phyloP scores from a whole-genome alignment of 2,329 filamentous ascomycete species.

The Sarocladium brachiariae region DNA sequence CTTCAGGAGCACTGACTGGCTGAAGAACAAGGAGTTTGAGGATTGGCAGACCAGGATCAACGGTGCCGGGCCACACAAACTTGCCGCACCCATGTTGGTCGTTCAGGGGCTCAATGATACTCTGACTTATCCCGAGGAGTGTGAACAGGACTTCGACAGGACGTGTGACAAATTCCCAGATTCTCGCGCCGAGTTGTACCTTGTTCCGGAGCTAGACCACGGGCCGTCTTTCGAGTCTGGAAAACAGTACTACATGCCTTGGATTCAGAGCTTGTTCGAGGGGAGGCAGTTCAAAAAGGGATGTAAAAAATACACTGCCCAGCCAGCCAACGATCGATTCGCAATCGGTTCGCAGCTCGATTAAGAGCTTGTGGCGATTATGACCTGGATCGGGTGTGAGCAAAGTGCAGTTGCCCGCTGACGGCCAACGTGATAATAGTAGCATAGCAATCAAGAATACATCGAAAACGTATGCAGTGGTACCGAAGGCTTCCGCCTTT shows the following conservation, averaged over 20 bases:
- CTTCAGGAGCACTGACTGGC: slow-evolving; percentile 14
- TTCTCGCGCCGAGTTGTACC: neutral
- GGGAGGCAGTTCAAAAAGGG: neutral
- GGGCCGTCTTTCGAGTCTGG: neutral
- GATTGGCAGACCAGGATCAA: slow-evolving; percentile 11
- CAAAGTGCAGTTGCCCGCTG: too few relatives aligned
- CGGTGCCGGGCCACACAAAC: slow-evolving; percentile 14
- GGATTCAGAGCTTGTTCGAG: neutral
- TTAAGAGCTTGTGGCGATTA: neutral
- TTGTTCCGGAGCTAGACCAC: neutral
- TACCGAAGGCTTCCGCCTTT: too few relatives aligned
- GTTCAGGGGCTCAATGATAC: slow-evolving; percentile 16
- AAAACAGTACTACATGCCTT: neutral
- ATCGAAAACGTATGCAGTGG: too few relatives aligned
- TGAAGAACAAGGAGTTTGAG: slow-evolving; percentile 1
- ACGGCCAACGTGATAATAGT: too few relatives aligned
- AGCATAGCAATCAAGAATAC: too few relatives aligned
- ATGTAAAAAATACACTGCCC: neutral
- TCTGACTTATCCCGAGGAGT: slow-evolving; percentile 12
- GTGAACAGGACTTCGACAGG: slow-evolving; percentile 12
- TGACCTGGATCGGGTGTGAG: too few relatives aligned
- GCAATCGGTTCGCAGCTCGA: neutral
- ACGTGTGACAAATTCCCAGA: slow-evolving; percentile 13
- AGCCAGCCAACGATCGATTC: neutral
- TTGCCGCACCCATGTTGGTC: slow-evolving; percentile 18